phyloP scores from a whole-genome alignment of 2,329 filamentous ascomycete species.

The Lizonia empirigonia region DNA sequence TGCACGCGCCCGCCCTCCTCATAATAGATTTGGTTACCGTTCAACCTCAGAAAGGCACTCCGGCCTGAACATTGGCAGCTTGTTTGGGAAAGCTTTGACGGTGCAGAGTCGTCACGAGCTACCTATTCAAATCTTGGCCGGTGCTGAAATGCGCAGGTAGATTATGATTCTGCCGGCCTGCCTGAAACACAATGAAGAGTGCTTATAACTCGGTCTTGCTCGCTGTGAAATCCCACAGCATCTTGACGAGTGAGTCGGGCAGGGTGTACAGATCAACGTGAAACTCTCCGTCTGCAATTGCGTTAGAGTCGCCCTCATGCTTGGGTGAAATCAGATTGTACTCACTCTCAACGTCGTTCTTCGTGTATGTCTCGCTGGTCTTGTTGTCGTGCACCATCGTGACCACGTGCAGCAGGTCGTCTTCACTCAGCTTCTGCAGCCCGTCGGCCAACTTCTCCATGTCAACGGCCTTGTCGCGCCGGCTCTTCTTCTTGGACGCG shows the following conservation, averaged over 20 bases:
- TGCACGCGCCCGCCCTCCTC: background rate
- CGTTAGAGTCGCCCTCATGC: conserved; percentile 21
- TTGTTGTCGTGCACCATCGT: conserved; percentile 99
- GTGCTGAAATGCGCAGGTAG: background rate
- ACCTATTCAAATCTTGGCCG: background rate
- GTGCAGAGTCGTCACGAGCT: background rate
- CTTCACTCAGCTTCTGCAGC: conserved; percentile 85
- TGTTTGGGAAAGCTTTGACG: background rate
- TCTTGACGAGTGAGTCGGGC: conserved; percentile 84
- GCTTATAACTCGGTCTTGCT: conserved; percentile 42
- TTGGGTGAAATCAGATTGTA: conserved; percentile 24
- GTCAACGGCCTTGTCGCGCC: conserved; percentile 72
- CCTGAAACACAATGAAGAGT: background rate
- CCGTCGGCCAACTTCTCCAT: conserved; percentile 97
- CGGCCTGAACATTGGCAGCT: background rate
- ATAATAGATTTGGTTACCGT: background rate
- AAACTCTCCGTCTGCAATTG: conserved; percentile 82
- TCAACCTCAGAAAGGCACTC: background rate
- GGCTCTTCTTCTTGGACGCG: conserved; percentile 75
- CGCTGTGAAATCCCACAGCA: conserved; percentile 86
- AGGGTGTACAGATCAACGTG: conserved; percentile 98
- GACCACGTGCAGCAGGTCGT: conserved; percentile 91
- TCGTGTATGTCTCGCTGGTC: conserved; percentile 89
- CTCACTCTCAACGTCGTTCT: conserved; percentile 95
- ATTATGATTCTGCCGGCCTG: conserved; percentile 1